Percentiles rank a stretch among this genome's conserved stretches.
Conservation (phyloP, 1,139 yeast species). For the Wickerhamomyces sp. region DNA sequence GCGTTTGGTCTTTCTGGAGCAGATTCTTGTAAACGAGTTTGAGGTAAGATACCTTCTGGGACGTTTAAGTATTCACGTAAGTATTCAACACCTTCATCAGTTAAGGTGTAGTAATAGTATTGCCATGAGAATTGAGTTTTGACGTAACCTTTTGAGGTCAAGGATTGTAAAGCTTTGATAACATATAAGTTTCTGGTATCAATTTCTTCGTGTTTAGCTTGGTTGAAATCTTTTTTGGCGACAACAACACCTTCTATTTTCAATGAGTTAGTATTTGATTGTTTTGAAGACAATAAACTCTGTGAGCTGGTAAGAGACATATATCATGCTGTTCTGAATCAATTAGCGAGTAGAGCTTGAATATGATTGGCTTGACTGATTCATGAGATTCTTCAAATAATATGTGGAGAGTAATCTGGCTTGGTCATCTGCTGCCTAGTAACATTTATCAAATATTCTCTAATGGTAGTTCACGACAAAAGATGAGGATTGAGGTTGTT, state of each 20-base stretch:
- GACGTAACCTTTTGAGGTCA: constrained; percentile 98
- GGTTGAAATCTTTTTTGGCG: constrained; percentile 98
- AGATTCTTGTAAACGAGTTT: constrained; percentile 95
- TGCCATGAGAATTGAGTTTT: constrained; percentile 99
- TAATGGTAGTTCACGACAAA: no score
- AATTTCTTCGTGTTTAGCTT: constrained; percentile 96
- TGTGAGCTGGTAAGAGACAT: no score
- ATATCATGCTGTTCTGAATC: no score
- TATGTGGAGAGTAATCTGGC: no score
- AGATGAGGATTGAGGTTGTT: no score
- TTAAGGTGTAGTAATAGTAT: constrained; percentile 99
- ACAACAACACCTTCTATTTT: constrained; percentile 93
- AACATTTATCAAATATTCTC: no score
- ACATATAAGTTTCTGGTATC: constrained; percentile 97
- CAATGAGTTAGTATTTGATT: constrained; percentile 24
- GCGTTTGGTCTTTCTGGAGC: constrained; percentile 77
- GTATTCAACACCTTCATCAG: constrained; percentile 99
- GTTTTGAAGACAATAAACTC: no score
- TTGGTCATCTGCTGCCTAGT: no score
- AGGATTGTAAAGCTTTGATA: constrained; percentile 98
- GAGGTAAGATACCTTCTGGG: constrained; percentile 98
- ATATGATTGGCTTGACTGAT: no score
- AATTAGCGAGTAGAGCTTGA: no score
- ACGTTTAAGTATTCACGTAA: constrained; percentile 97
- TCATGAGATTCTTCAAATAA: no score